Evolutionary conservation across 202 grass and related monocot species (phyloP).

Genomic region (Saccharum hybrid): DNA sequence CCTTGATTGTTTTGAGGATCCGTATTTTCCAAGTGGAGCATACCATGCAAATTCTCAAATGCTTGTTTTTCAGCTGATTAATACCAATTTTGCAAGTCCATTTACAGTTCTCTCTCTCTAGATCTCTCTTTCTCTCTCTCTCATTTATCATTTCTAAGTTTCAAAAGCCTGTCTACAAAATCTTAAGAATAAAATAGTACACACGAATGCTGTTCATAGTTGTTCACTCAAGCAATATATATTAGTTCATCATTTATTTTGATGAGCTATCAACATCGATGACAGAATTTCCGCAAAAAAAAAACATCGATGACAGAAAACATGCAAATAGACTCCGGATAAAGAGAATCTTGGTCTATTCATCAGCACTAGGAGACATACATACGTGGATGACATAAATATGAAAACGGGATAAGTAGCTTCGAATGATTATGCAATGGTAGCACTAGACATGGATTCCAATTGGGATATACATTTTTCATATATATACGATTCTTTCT

Average conservation of each 20-base stretch:
- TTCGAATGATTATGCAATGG: conserved; percentile 23
- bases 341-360: conserved; percentile 4
- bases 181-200: neutral
- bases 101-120: neutral
- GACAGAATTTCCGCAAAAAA: too few species aligned
- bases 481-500: neutral
- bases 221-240: neutral
- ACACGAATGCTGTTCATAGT: neutral
- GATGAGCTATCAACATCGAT: conserved; percentile 37
- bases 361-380: neutral
- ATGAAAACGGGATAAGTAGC: conserved; percentile 10
- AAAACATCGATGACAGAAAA: too few species aligned
- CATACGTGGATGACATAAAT: conserved; percentile 29
- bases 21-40: neutral
- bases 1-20: neutral
- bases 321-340: neutral
- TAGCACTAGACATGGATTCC: neutral
- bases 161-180: neutral
- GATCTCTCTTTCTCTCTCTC: neutral
- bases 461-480: conserved; percentile 20
- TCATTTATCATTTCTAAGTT: too few species aligned
- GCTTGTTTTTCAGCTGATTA: neutral
- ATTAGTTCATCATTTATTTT: conserved; percentile 29
- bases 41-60: too few species aligned
- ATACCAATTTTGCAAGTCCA: neutral